Percentiles rank a stretch among this genome's conserved stretches.
Evolutionary conservation across 306 rosid species (phyloP).

Genomic region (Quillaja saponaria): DNA sequence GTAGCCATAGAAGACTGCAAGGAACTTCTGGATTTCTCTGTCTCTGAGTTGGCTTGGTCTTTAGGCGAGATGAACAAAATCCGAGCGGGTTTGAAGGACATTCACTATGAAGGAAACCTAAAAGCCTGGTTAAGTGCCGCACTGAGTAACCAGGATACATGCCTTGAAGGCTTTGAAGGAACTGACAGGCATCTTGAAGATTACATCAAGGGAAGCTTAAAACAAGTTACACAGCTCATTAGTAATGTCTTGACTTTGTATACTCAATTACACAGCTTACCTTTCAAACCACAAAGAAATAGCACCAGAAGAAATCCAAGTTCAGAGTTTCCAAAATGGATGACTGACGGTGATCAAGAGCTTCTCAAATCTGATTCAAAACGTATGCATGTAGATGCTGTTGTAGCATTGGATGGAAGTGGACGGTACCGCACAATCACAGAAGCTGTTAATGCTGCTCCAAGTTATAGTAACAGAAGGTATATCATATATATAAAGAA

Average conservation of each 20-base stretch:
- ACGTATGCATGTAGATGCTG: slow-evolving; percentile 45
- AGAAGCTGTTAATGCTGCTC: slow-evolving; percentile 81
- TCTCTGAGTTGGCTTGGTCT: slow-evolving; percentile 87
- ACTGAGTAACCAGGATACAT: slow-evolving; percentile 89
- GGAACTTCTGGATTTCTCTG: slow-evolving; percentile 87
- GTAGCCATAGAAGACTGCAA: slow-evolving; percentile 84
- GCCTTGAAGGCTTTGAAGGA: slow-evolving; percentile 96
- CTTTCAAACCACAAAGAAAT: slow-evolving; percentile 53
- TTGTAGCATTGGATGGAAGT: slow-evolving; percentile 83
- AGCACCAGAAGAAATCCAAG: background rate
- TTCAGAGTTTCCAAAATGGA: slow-evolving; percentile 65
- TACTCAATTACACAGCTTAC: slow-evolving; percentile 63
- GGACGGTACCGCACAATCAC: slow-evolving; percentile 65
- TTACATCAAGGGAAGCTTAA: slow-evolving; percentile 73
- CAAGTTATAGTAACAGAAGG: slow-evolving; percentile 57
- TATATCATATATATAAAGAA: slow-evolving; percentile 67
- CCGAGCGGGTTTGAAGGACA: slow-evolving; percentile 43
- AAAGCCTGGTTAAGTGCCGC: slow-evolving; percentile 98
- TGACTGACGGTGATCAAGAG: slow-evolving; percentile 59
- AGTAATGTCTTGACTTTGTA: slow-evolving; percentile 74
- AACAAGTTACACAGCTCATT: slow-evolving; percentile 78
- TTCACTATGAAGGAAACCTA: slow-evolving; percentile 60
- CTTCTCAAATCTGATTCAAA: slow-evolving; percentile 45
- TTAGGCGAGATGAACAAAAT: slow-evolving; percentile 70
- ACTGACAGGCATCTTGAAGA: slow-evolving; percentile 72